Conservation (phyloP, 2,329 filamentous ascomycete species). For the Penicillium sp. region DNA sequence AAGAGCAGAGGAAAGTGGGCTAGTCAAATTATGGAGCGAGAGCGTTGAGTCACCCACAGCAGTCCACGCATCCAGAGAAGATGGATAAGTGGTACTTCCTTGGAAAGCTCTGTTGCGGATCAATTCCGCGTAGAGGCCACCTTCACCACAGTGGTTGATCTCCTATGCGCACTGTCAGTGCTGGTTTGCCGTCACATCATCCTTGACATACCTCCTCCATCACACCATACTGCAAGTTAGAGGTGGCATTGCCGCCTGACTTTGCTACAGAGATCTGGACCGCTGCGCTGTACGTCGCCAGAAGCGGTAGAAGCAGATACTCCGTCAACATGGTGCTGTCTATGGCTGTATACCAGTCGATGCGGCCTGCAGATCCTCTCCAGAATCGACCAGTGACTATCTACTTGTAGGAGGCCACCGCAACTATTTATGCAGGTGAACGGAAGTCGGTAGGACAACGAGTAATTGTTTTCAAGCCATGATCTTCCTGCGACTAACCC, state of each 20-base stretch:
- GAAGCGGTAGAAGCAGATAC: conserved; percentile 24
- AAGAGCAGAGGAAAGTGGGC: conserved; percentile 47
- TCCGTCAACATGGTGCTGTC: conserved; percentile 18
- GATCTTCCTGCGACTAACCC: neutral
- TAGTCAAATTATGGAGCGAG: conserved; percentile 36
- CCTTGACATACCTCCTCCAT: conserved; percentile 30
- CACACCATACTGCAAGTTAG: conserved; percentile 28
- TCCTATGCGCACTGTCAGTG: conserved; percentile 13
- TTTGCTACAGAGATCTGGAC: conserved; percentile 29
- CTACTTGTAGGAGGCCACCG: neutral
- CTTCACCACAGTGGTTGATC: conserved; percentile 34
- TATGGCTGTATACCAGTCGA: neutral
- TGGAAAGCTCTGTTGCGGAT: conserved; percentile 38
- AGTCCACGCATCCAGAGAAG: conserved; percentile 31
- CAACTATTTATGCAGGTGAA: conserved; percentile 5
- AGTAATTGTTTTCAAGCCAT: neutral
- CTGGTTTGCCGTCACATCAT: neutral
- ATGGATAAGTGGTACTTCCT: conserved; percentile 30
- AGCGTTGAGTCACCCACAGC: conserved; percentile 28
- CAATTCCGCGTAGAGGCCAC: conserved; percentile 37
- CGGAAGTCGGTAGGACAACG: no score
- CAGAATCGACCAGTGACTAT: neutral
- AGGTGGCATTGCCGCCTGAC: conserved; percentile 30
- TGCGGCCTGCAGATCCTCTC: conserved; percentile 11
- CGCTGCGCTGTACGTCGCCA: conserved; percentile 26